Base-by-base conservation (phyloP, 1,284 basidiomycete species). In the Pseudozyma thailandica region DNA sequence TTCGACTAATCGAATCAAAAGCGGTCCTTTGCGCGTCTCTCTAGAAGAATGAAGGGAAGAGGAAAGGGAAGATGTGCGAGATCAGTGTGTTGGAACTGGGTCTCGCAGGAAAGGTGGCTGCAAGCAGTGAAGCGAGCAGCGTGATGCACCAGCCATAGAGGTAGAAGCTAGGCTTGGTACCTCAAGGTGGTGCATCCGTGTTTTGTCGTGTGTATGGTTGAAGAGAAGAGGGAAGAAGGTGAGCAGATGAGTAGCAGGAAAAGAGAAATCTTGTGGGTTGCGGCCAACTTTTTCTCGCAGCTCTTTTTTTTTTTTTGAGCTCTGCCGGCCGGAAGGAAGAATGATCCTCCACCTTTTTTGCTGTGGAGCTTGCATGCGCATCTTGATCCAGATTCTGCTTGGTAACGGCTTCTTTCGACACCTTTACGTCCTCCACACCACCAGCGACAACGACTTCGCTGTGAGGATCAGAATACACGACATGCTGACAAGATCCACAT, bases 21-120 rank as follows among this genome's bases (percentile, higher is more conserved):
- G 70, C 70, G 70, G 70, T 72, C 70, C 70, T 72, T 72, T 68
- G 70, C 64, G 41, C 63, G 70, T 72, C 64, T 72, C 70, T 72
- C 70, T 42, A 20, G 18, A 18, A 35, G 23, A 43, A 39, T 13
- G 37, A 20, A 37, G 13, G 33, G 27, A 33, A 33, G 33, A 25
- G 30, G 18, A 21, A 30, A 33, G 42, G 16, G 18, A 43, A 5
- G 31, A 37, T 27, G 31, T 31, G 21, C 33, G 33, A 35, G 33
- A 9, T 35, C 6, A 6, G 54, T 57, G n/a, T 55, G 60, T 63
- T 63, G 60, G 52, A 63, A 57, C 60, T 20, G 33, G 26, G 15
- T 6, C 33, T 35, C 33, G 15, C 5, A 16, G n/a, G 13, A 23
- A 20, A n/a, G n/a, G n/a, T n/a, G n/a, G n/a, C n/a, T n/a, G n/a